Percentiles rank a stretch among this genome's conserved stretches.
These are phyloP conservation scores for Hibiscus tridactylites DNA, from an alignment of 345 rosid genomes.

Conservation along the genomic window DNA sequence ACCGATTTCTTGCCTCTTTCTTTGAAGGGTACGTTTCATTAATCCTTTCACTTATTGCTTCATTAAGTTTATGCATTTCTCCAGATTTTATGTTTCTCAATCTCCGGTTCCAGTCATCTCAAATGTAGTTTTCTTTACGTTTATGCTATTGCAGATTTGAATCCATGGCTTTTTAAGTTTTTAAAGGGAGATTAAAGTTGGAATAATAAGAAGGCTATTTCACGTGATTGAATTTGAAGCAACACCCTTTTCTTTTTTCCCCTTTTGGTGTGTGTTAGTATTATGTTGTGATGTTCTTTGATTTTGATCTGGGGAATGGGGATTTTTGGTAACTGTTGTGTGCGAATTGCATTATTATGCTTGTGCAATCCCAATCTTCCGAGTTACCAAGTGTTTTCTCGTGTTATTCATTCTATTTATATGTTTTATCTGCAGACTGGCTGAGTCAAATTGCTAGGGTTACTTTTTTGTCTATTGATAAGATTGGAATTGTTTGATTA, in stretches of 20 bases:
- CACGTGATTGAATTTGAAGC: not conserved
- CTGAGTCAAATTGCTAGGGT: slow-evolving; percentile 18
- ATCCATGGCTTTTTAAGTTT: not conserved
- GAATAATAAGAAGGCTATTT: not conserved
- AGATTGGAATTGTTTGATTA: slow-evolving; percentile 16
- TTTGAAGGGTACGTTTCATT: not conserved
- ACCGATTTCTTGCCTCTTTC: not conserved
- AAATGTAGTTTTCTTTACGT: not conserved
- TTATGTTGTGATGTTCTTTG: not conserved
- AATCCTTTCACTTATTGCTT: not conserved
- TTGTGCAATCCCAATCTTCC: not conserved
- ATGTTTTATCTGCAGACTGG: slow-evolving; percentile 14
- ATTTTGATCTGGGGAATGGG: not conserved
- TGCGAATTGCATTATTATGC: not conserved
- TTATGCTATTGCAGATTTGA: not conserved
- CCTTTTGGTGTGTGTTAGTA: not conserved
- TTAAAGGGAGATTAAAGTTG: not conserved
- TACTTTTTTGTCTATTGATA: slow-evolving; percentile 3
- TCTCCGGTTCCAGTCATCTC: not conserved
- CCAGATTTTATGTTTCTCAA: not conserved
- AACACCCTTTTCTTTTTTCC: not conserved
- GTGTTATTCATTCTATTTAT: not conserved
- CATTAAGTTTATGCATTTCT: not conserved
- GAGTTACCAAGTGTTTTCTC: not conserved
- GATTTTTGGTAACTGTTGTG: not conserved